A percentile compares a stretch with the other conserved stretches of the same genome.
Conservation (phyloP, 1,284 basidiomycete genomes). For the Ustilago trichophora region DNA sequence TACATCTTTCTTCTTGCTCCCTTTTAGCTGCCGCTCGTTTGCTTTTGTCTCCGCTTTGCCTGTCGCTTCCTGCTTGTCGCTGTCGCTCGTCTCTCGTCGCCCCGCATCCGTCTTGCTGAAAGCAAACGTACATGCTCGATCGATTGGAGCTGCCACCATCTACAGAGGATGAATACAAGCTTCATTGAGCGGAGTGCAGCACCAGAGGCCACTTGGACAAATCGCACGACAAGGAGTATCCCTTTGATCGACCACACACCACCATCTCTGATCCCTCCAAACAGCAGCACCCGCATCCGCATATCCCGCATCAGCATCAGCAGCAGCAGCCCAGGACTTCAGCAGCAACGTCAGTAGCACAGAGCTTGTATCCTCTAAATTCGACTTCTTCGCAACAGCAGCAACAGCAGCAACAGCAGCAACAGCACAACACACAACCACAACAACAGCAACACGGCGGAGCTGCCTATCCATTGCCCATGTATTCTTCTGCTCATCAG, state of each 20-base stretch:
- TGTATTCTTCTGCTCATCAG: conserved; percentile 16
- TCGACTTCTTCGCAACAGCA: not conserved
- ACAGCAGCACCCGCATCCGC: conserved; percentile 1
- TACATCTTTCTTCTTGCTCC: too few relatives aligned
- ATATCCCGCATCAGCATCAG: too few relatives aligned
- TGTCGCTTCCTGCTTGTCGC: not conserved
- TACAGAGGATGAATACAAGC: conserved; percentile 28
- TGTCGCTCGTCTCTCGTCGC: not conserved
- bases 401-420: not conserved
- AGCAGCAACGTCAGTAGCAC: not conserved
- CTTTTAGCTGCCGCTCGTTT: too few relatives aligned
- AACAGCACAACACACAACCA: not conserved
- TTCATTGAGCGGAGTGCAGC: conserved; percentile 7
- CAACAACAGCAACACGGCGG: not conserved
- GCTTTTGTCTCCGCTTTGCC: not conserved
- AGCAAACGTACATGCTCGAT: conserved; percentile 4
- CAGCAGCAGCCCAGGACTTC: not conserved
- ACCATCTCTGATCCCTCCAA: not conserved
- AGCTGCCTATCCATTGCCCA: not conserved
- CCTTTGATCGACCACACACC: not conserved
- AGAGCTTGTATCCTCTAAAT: not conserved
- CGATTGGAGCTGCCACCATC: not conserved
- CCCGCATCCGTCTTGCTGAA: not conserved
- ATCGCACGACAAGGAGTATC: not conserved
- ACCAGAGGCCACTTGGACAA: conserved; percentile 3